Base-by-base conservation (phyloP, 2,329 filamentous ascomycete genomes). In the Aspergillus udagawae region DNA sequence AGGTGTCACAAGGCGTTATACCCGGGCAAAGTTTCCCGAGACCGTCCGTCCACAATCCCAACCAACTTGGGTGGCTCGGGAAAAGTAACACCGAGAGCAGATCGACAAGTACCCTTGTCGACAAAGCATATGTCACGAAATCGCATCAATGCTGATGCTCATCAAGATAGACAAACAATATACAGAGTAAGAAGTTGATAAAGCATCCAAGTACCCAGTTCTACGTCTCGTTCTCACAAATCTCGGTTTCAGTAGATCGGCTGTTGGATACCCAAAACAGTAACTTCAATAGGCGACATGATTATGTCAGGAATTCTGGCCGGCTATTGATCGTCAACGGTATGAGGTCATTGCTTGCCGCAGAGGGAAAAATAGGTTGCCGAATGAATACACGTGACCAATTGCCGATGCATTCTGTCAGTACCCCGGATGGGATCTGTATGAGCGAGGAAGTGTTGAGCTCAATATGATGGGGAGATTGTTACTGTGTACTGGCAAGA, bases 361-460 rank as follows among this genome's bases (percentile, higher is more conserved):
- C 20, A n/a, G 4, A 10, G 20, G 17, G 17, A 10, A 21, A 8
- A 7, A 3, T 35, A 45, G 47, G 48, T 57, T 51, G 49, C 57
- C 57, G 56, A 12, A 1, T 4, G 1, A 8, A n/a, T 29, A 1
- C 60, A 61, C 54, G 60, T 60, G 60, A 61, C 25, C 50, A 45
- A 47, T 57, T 49, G 50, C 49, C 50, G 52, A 44, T 48, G 7
- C 4, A 44, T 17, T 38, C 10, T 49, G 6, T 47, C 5, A 47
- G 44, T 47, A 25, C 23, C 10, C 42, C 1, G 21, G 21, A 27
- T 17, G 21, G 20, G 12, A 12, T 44, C 10, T 20, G n/a, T 42
- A 21, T 21, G 3, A 44, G 41, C 41, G 41, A 4, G n/a, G n/a
- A 44, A 44, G 32, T 1, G 8, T 44, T 21, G 7, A 23, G 42